Evolutionary conservation across 371 early-diverging fungal species (phyloP).

Genomic region (Blakeslea trispora): DNA sequence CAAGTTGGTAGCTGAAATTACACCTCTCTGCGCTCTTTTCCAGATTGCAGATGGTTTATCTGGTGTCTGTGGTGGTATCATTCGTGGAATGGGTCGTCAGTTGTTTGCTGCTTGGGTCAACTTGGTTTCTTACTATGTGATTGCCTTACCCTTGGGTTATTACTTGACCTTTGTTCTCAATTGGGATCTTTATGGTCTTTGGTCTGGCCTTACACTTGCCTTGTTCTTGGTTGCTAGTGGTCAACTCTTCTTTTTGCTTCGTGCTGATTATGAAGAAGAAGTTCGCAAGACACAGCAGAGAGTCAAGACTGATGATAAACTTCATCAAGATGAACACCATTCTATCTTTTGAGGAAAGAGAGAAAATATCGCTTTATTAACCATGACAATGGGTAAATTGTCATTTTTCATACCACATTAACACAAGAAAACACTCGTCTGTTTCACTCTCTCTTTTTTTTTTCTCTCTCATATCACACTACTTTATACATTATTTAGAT

Average conservation of each 20-base stretch:
- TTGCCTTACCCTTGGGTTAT: conserved; percentile 69
- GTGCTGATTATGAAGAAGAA: conserved; percentile 44
- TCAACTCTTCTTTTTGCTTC: conserved; percentile 27
- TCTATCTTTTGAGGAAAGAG: neutral
- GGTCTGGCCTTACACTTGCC: conserved; percentile 58
- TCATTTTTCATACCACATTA: too few species aligned
- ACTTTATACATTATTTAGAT: too few species aligned
- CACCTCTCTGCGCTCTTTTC: conserved; percentile 77
- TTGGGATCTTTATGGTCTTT: conserved; percentile 67
- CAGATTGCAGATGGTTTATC: conserved; percentile 71
- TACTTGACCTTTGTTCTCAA: conserved; percentile 54
- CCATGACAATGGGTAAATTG: too few species aligned
- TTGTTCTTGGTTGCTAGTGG: conserved; percentile 45
- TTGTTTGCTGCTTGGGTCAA: conserved; percentile 65
- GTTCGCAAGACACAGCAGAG: conserved; percentile 37
- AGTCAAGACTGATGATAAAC: conserved; percentile 25
- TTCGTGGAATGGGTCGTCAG: conserved; percentile 72
- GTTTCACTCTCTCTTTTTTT: too few species aligned
- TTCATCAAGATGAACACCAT: conserved; percentile 11
- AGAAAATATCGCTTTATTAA: too few species aligned
- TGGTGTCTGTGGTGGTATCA: conserved; percentile 65
- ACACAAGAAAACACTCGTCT: too few species aligned
- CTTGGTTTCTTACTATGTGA: conserved; percentile 60
- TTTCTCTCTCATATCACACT: too few species aligned
- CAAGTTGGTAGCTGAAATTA: conserved; percentile 59